Evolutionary conservation across 2,329 filamentous ascomycete species (phyloP).

Genomic region (Pyrenophora graminea): DNA sequence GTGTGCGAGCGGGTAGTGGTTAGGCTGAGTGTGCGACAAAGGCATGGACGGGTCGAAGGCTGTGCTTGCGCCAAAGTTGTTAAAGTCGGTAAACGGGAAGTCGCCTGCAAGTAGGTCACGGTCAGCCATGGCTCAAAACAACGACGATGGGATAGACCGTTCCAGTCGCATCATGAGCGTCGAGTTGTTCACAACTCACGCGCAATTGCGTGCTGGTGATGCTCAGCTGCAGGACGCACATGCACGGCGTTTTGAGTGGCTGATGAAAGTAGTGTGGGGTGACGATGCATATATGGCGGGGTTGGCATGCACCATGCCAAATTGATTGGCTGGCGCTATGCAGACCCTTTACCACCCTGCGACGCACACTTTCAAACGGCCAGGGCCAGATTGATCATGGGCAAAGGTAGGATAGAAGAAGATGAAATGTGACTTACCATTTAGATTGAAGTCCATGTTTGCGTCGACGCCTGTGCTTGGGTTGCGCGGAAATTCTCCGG

Average conservation of each 20-base stretch:
- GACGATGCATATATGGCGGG: conserved; percentile 34
- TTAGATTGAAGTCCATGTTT: conserved; percentile 44
- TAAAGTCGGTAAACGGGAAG: conserved; percentile 55
- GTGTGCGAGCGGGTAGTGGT: conserved; percentile 31
- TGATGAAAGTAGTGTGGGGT: conserved; percentile 32
- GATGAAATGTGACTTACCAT: conserved; percentile 34
- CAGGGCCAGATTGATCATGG: conserved; percentile 9
- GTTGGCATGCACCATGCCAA: conserved; percentile 25
- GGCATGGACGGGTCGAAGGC: conserved; percentile 40
- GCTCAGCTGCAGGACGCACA: conserved; percentile 28
- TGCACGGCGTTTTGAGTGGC: conserved; percentile 30
- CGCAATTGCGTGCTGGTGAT: conserved; percentile 46
- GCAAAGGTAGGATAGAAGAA: conserved; percentile 4
- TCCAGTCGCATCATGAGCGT: conserved; percentile 13
- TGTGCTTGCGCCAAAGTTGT: conserved; percentile 42
- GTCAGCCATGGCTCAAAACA: conserved; percentile 39
- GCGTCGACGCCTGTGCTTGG: conserved; percentile 24
- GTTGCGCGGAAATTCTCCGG: conserved; percentile 20
- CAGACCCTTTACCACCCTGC: conserved; percentile 20
- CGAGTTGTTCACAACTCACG: conserved; percentile 20
- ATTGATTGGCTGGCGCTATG: conserved; percentile 29
- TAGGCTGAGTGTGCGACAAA: conserved; percentile 33
- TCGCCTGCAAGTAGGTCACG: conserved; percentile 45
- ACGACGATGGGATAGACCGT: conserved; percentile 9
- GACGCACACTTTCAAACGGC: conserved; percentile 13